Base-by-base conservation (phyloP, 1,139 yeast genomes). In the Yamadazyma friedrichii region DNA sequence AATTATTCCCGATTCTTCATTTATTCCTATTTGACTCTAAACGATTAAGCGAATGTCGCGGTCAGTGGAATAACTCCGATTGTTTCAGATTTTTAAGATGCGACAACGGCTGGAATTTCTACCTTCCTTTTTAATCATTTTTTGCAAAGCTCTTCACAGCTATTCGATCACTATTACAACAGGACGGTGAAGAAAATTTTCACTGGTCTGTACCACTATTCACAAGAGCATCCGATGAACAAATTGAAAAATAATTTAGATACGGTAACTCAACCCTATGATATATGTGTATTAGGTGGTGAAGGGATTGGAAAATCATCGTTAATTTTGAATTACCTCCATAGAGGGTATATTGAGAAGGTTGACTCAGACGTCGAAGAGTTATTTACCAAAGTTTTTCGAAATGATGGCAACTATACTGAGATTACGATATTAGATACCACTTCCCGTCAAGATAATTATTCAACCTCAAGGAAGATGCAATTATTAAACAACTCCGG, bases 231-330 rank as follows among this genome's bases (percentile, higher is more conserved):
- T n/a, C n/a, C 24, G 11, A 39, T 43, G 45, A 33, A 33, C 31
- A 25, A 20, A 11, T n/a, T 38, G 31, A 49, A 43, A 34, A 54
- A 55, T 42, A 53, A 52, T 31, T 47, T 58, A 17, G 56, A 52
- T 12, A 59, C 61, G 2, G 51, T 65, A 15, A 54, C 55, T 35
- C 53, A 50, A 11, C 55, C 50, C 22, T 67, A 54, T 41, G 74
- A 67, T 39, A 59, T 67, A 9, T 62, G 68, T 44, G 62, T 66
- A 13, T 45, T 66, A 15, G 74, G 74, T 2, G 49, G 54, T 12
- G 53, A 48, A n/a, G 45, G 46, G 9, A 43, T 54, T 4, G 74
- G 74, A 2, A 68, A 67, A 45, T 53, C 70, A 3, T 50, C 65
- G 11, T 47, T 68, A 9, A 52, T 66, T 2, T 45, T 58, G 11